Evolutionary conservation across 345 rosid genomes (phyloP), one percentile per base, ranked within the genome.

Genomic region (Salix viminalis): DNA sequence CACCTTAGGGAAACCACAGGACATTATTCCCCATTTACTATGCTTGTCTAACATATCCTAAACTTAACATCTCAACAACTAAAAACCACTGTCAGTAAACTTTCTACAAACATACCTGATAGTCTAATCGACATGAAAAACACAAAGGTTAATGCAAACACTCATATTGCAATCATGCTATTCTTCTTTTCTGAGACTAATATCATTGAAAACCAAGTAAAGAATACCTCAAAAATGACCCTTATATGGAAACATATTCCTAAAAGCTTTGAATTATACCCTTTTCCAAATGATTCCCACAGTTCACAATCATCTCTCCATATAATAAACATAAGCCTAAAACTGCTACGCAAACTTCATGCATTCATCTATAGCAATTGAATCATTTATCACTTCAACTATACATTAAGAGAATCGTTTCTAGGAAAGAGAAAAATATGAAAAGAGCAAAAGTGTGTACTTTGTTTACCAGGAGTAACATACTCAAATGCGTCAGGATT

Each of bases 401-500:
- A 37, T 60, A 26, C 6, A 39, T 21, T 39, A 26, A 58, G 21
- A 15, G 61, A 30, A 24, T 69, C 37, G 2, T n/a, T 19, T 28
- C 6, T 18, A 42, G 28, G 12, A 67, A 77, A 15, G 15, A 65
- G 30, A 16, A 19, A 36, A 30, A 64, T 7, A 14, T 37, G 37
- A 66, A 72, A 77, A 77, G 75, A 80, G 77, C 44, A 79, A 84
- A 76, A 28, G 37, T 81, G 79, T 83, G 81, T 85, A 74, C 67
- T 80, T 90, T 81, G 79, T 85, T 90, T 91, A 91, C 98, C 97
- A 79, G 90, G 88, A 81, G 84, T 84, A 74, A 84, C 91, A 88
- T 87, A 91, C 90, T 95, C 96, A 81, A 93, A 90, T 81, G 97
- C 99, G 71, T 88, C 85, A 13, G 90, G 91, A 84, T 86, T 82